Conservation (phyloP, 1,284 basidiomycete species). For the Rhodotorula sp. region DNA sequence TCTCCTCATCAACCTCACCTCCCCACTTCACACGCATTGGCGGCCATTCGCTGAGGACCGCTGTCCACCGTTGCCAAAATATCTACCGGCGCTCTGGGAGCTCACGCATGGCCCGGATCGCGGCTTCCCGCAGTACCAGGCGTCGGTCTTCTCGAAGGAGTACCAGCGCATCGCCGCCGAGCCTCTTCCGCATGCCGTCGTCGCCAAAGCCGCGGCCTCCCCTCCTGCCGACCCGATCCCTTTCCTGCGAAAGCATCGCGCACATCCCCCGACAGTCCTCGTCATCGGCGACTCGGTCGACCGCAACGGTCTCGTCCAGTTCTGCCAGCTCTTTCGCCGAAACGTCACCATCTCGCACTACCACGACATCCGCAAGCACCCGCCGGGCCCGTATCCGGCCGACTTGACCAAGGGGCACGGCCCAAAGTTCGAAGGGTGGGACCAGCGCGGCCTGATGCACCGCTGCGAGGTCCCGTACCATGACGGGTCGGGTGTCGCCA, state of each 20-base stretch:
- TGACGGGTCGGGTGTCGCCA: conserved; percentile 18
- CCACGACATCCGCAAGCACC: conserved; percentile 26
- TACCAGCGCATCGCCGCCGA: conserved; percentile 28
- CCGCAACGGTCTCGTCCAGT: conserved; percentile 41
- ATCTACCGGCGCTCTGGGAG: conserved; percentile 40
- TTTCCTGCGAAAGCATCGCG: conserved; percentile 30
- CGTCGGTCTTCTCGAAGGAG: conserved; percentile 24
- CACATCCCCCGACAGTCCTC: conserved; percentile 34
- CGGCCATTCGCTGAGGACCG: conserved; percentile 24
- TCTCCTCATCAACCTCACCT: conserved; percentile 39
- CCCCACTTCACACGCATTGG: conserved; percentile 38
- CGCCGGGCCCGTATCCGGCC: conserved; percentile 23
- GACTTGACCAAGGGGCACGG: conserved; percentile 38
- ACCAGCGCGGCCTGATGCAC: conserved; percentile 41
- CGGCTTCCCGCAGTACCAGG: conserved; percentile 17
- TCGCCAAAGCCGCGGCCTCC: not conserved
- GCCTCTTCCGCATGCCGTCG: conserved; percentile 1
- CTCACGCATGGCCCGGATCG: conserved; percentile 30
- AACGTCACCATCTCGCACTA: conserved; percentile 39
- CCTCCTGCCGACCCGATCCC: conserved; percentile 20
- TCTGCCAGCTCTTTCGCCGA: conserved; percentile 40
- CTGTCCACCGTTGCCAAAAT: conserved; percentile 34
- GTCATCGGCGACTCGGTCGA: conserved; percentile 42
- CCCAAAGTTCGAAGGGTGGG: conserved; percentile 39
- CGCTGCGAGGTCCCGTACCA: conserved; percentile 38